Evolutionary conservation across 106 monocot genomes (phyloP).

Genomic region (Dioscorea zingiberensis): DNA sequence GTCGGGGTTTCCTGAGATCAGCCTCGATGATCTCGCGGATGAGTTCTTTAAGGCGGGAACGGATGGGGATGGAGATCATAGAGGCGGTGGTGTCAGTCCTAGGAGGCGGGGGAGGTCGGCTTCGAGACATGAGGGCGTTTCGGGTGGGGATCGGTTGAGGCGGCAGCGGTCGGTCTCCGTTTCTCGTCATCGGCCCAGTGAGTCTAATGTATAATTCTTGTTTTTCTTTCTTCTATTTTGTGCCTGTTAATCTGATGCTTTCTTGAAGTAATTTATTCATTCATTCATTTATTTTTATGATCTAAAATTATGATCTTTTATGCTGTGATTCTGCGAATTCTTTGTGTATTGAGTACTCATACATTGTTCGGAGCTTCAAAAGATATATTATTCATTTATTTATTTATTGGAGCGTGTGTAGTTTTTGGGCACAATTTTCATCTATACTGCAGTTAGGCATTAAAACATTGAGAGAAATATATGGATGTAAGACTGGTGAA

Average conservation of each 20-base stretch:
- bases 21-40: slow-evolving; percentile 78
- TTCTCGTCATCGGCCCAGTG: slow-evolving; percentile 19
- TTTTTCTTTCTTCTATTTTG: not conserved
- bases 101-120: slow-evolving; percentile 61
- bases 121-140: slow-evolving; percentile 32
- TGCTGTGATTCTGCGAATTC: no score
- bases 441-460: no score
- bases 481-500: no score
- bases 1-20: slow-evolving; percentile 49
- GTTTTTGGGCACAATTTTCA: no score
- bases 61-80: slow-evolving; percentile 4
- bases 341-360: no score
- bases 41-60: slow-evolving; percentile 50
- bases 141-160: slow-evolving; percentile 8
- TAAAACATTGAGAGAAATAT: no score
- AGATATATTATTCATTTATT: no score
- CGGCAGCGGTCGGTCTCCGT: slow-evolving; percentile 42
- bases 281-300: not conserved
- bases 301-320: no score
- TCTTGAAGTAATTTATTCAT: no score
- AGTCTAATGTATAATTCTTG: slow-evolving; percentile 36
- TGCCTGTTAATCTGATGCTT: no score
- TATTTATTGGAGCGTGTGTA: no score
- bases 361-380: no score
- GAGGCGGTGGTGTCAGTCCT: slow-evolving; percentile 22